Evolutionary conservation across 2,329 filamentous ascomycete species (phyloP), one percentile per base, ranked within the genome.

Genomic region (Claviceps paspali): DNA sequence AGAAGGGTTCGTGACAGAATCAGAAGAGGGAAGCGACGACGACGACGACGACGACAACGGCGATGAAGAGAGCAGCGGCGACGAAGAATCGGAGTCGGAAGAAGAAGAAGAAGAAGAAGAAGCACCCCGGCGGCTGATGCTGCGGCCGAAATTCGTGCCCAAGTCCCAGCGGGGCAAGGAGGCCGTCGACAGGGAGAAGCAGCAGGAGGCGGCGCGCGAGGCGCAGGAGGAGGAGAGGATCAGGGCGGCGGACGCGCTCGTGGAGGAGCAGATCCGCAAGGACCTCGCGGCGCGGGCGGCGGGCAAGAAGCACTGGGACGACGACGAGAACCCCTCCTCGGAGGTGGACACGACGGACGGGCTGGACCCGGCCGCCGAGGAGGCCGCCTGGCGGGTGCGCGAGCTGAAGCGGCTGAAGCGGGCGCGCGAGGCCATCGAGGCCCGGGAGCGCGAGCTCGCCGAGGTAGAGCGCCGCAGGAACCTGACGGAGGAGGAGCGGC

Each of bases 281-380:
- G 81, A 88, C 49, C 72, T 82, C 0, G 79, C 79, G 4, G 83
- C 82, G 17, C 74, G 78, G 38, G 77, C 77, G 1, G 75, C 76
- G 0, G 79, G 77, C 10, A 86, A 84, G 58, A 85, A 83, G 53
- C 78, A 85, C 50, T 95, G 87, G 86, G 87, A 94, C 49, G 78
- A 84, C 38, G 71, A 76, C n/a, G 73, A 77, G 5, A 70, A 72
- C 17, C 75, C 74, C 19, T 74, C 75, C 40, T 76, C 77, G 24
- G 82, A 83, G 33, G 79, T 96, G 15, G 85, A 96, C 57, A 91
- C 94, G 50, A 83, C 79, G 2, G 91, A 98, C 54, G 84, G 76
- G 26, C 50, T 87, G 3, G 86, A 96, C 55, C 82, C 84, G 0
- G 86, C 82, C 44, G 86, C 84, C 6, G 91, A 98, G 57, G 74